Evolutionary conservation across 257 asterid species (phyloP), one percentile per base, ranked within the genome.

Genomic region (Handroanthus guayacan): DNA sequence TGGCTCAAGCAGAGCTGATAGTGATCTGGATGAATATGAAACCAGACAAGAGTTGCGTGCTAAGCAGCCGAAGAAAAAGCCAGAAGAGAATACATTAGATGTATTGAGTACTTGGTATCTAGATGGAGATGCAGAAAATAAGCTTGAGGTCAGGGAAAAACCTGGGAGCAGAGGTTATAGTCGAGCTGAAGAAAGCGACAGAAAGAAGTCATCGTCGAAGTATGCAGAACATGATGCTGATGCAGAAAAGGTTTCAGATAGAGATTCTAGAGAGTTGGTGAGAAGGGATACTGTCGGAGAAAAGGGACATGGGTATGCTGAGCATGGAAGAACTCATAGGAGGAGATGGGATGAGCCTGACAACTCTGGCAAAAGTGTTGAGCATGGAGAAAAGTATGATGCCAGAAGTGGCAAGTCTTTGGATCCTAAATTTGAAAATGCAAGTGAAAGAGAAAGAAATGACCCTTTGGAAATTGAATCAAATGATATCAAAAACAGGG

Each of bases 281-380:
- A 87, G 87, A 82, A 83, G 83, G 87, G 99, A 88, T 78, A 71
- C 72, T 76, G 79, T 82, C 74, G 84, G 85, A 77, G 96, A 89
- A 61, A 90, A 87, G 84, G 87, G 81, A 31, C 74, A 76, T 77
- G 90, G 93, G 66, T 61, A 84, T 71, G 74, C 81, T 58, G 90
- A 82, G 76, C 90, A 82, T 41, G 94, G 87, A n/a, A 87, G 87
- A 78, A 82, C 57, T 80, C 80, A 86, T 68, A 84, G 90, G 80
- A 91, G 90, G 84, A 87, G 90, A 82, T 94, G 97, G 98, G 97
- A 94, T 75, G 97, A 87, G 77, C 57, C 90, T 66, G 94, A 84
- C 36, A 71, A 76, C 51, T 20, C 44, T 34, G 70, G 68, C 79
- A 81, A 60, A 80, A 69, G 71, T 80, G 80, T 78, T 73, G 92